Evolutionary conservation across 177 flowering plant genomes (phyloP).

Genomic region (Vitis hybrid): DNA sequence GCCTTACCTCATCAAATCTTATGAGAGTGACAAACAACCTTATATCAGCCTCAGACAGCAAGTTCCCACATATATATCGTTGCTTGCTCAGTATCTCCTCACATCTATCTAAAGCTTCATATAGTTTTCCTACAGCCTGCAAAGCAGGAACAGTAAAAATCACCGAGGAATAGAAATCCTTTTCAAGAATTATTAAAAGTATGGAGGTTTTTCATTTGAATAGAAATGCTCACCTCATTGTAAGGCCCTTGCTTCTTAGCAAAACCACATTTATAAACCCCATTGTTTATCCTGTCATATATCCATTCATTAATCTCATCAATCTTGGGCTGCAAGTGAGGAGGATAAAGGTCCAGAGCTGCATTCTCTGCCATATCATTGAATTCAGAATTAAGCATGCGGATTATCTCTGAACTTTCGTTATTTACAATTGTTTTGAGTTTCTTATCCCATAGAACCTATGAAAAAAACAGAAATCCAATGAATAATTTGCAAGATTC

Average conservation of each 20-base stretch:
- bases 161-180: no score
- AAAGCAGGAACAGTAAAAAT: no score
- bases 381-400: slow-evolving; percentile 87
- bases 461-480: slow-evolving; percentile 1
- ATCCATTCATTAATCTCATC: slow-evolving; percentile 81
- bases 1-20: slow-evolving; percentile 89
- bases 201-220: no score
- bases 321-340: slow-evolving; percentile 58
- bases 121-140: slow-evolving; percentile 71
- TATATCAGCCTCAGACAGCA: slow-evolving; percentile 83
- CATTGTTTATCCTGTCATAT: slow-evolving; percentile 79
- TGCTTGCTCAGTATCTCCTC: slow-evolving; percentile 81
- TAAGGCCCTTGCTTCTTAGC: slow-evolving; percentile 88
- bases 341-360: slow-evolving; percentile 78
- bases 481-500: background rate
- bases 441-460: slow-evolving; percentile 95
- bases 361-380: slow-evolving; percentile 79
- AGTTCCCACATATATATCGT: slow-evolving; percentile 74
- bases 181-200: no score
- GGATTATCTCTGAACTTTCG: slow-evolving; percentile 89
- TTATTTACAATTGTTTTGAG: slow-evolving; percentile 83
- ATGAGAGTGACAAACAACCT: slow-evolving; percentile 90
- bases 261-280: slow-evolving; percentile 95
- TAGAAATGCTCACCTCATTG: slow-evolving; percentile 56
- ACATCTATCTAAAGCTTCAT: slow-evolving; percentile 81